Base-by-base conservation (phyloP, 305 asterid genomes). In the Andrographis paniculata region DNA sequence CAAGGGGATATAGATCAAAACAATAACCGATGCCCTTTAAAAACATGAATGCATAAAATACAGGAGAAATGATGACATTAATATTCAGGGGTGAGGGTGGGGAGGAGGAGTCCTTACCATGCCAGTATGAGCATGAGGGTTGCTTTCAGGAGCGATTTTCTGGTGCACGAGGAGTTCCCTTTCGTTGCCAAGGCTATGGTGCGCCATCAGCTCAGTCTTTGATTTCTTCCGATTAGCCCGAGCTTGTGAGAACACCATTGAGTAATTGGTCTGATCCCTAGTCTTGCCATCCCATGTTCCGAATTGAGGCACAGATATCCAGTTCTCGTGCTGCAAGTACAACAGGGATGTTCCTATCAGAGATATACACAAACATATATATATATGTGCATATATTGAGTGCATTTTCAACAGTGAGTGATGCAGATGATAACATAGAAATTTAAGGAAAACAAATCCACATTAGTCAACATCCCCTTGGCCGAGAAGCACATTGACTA, bases 391-490 rank as follows among this genome's bases (percentile, higher is more conserved):
- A n/a, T 45, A 14, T 18, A 5, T 22, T 14, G 5, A 4, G 20
- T 45, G 22, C 22, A 11, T 20, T 13, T 14, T 22, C 17, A 28
- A 27, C 14, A 16, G 6, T 22, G 41, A 36, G 23, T 5, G 3
- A 39, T 9, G 52, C 38, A 46, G 15, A 21, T 14, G 20, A 15
- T 6, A 5, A 9, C 9, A 14, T 8, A 24, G 30, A 8, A 8
- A 3, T n/a, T n/a, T n/a, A n/a, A n/a, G n/a, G n/a, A 3, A 8
- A 24, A 8, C 30, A 24, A 24, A 24, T 24, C 14, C 41, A 48
- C 63, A 63, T 54, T 28, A 42, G 61, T 38, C 68, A 59, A 52
- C 37, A 45, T 55, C 62, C 70, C 67, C 70, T 63, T 46, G 67
- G 56, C 46, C 64, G 51, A 52, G 17, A 47, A 22, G 63, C 64